Conservation (phyloP, 176 grass and related monocot species). For the Saccharum officinarum region DNA sequence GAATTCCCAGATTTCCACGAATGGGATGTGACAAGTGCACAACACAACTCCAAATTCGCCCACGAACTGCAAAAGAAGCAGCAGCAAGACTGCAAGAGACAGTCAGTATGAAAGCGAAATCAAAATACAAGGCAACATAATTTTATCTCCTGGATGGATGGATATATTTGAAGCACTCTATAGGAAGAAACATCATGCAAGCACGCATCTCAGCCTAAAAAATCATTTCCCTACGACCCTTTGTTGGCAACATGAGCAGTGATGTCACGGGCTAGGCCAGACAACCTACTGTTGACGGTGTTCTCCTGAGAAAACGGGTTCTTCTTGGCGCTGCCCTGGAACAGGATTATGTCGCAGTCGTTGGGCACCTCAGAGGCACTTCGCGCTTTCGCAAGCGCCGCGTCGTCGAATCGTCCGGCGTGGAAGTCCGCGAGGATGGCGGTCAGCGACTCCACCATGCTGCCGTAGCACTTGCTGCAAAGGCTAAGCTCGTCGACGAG, state of each 20-base stretch:
- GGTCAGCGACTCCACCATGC: background rate
- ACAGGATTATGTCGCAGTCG: background rate
- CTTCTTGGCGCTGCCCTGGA: background rate
- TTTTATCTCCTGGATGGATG: no score
- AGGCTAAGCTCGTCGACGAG: background rate
- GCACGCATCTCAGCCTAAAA: no score
- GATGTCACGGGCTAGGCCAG: background rate
- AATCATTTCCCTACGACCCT: background rate
- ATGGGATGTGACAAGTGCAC: no score
- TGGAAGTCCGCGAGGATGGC: background rate
- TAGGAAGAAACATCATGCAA: no score
- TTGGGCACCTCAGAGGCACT: background rate
- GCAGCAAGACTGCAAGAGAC: no score
- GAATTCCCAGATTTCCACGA: no score
- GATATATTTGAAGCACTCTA: no score
- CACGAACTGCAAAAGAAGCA: no score
- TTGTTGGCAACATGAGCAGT: background rate
- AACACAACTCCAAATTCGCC: no score
- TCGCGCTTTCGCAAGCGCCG: background rate
- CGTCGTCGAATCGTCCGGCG: background rate
- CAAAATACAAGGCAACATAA: no score
- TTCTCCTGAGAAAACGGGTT: background rate
- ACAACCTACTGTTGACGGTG: background rate
- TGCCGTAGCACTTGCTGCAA: background rate
- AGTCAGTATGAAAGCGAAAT: no score